These are phyloP conservation scores for Xylariaceae sp. DNA, from an alignment of 2,329 filamentous ascomycete genomes.

Conservation along the genomic window DNA sequence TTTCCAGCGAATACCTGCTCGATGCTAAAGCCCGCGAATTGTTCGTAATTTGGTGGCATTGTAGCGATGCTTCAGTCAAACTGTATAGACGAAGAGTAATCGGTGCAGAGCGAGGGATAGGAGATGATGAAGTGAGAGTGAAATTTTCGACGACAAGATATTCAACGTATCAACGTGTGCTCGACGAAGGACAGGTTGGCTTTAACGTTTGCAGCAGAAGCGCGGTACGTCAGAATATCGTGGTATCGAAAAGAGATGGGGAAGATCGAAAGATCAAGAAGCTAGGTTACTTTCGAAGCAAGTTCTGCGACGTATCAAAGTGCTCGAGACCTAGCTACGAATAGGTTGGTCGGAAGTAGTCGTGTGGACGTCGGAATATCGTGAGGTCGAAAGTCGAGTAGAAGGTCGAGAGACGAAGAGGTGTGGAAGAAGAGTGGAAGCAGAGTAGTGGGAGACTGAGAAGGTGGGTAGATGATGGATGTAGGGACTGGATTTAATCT, in stretches of 20 bases:
- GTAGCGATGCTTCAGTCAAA: too few species aligned
- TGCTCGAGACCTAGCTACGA: too few species aligned
- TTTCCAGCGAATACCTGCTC: slow-evolving; percentile 16
- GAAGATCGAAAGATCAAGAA: neutral
- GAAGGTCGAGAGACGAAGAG: neutral
- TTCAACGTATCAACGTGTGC: neutral
- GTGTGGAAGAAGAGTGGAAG: neutral
- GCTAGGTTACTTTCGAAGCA: too few species aligned
- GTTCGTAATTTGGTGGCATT: slow-evolving; percentile 11
- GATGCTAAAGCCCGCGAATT: slow-evolving; percentile 14
- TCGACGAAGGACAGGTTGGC: neutral
- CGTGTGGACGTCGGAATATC: too few species aligned
- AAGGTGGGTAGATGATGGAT: too few species aligned
- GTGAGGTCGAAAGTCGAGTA: neutral
- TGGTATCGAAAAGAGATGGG: neutral
- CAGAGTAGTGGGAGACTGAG: too few species aligned
- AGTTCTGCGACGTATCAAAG: too few species aligned
- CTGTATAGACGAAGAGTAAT: too few species aligned
- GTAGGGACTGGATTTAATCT: too few species aligned
- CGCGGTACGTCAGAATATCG: neutral
- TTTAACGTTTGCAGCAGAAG: neutral
- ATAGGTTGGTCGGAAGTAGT: too few species aligned
- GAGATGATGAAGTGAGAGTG: too few species aligned
- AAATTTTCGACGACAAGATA: neutral
- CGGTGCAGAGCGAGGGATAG: too few species aligned